Evolutionary conservation across 805 yeast genomes (phyloP).

Genomic region (Candida gorgasii): DNA sequence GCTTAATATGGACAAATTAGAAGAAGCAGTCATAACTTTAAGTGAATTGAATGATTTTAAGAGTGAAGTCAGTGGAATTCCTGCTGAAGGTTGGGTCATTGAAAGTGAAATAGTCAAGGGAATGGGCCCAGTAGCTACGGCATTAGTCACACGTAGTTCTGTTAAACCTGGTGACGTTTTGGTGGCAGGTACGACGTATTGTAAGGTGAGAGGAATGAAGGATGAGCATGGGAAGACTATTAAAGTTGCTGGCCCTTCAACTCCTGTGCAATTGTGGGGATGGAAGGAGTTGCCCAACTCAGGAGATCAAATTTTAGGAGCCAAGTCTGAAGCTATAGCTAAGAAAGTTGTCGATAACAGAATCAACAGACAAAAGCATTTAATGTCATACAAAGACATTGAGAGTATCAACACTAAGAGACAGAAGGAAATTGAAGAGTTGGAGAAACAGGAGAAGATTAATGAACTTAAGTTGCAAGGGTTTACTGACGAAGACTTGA

Average conservation of each 20-base stretch:
- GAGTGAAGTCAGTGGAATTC: slow-evolving; percentile 52
- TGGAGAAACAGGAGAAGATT: slow-evolving; percentile 52
- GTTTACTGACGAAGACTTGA: slow-evolving; percentile 48
- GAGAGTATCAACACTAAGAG: slow-evolving; percentile 71
- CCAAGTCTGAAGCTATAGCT: slow-evolving; percentile 70
- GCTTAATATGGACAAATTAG: slow-evolving; percentile 82
- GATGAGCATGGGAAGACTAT: slow-evolving; percentile 70
- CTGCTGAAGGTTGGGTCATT: slow-evolving; percentile 83
- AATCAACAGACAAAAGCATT: slow-evolving; percentile 48
- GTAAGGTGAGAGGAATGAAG: slow-evolving; percentile 76
- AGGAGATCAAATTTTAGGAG: slow-evolving; percentile 82
- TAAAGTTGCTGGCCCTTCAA: slow-evolving; percentile 75
- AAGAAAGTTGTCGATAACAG: slow-evolving; percentile 74
- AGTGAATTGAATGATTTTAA: slow-evolving; percentile 81
- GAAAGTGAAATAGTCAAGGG: slow-evolving; percentile 84
- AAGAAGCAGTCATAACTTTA: slow-evolving; percentile 82
- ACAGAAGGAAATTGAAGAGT: slow-evolving; percentile 51
- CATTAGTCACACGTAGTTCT: slow-evolving; percentile 77
- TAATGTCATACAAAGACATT: slow-evolving; percentile 63
- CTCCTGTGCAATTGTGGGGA: slow-evolving; percentile 88
- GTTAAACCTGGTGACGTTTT: slow-evolving; percentile 68
- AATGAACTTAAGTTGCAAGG: slow-evolving; percentile 65
- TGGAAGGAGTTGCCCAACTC: slow-evolving; percentile 94
- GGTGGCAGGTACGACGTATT: slow-evolving; percentile 85
- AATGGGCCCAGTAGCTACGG: slow-evolving; percentile 83